These are phyloP conservation scores for Eucalyptus regnans DNA, from an alignment of 345 rosid species.

Conservation along the genomic window DNA sequence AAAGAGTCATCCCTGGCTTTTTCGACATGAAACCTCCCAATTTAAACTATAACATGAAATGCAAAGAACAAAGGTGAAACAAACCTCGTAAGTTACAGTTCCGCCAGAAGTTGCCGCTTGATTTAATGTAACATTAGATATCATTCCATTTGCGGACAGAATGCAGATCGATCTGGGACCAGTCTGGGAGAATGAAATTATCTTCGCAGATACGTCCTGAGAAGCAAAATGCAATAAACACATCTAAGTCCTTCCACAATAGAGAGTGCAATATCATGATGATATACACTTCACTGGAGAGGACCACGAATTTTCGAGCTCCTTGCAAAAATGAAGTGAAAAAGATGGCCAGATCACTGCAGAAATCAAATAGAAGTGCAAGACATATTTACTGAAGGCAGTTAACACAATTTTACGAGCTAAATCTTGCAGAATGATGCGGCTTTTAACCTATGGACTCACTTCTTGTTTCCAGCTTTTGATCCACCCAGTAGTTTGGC, in stretches of 20 bases:
- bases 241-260: neutral
- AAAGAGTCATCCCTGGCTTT: neutral
- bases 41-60: neutral
- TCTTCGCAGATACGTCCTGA: conserved; percentile 53
- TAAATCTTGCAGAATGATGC: neutral
- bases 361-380: neutral
- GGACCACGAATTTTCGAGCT: neutral
- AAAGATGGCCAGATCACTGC: neutral
- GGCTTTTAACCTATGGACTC: neutral
- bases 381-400: neutral
- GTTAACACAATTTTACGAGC: neutral
- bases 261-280: neutral
- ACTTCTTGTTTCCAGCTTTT: neutral
- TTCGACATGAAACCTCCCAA: neutral
- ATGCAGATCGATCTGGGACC: conserved; percentile 53
- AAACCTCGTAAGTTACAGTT: conserved; percentile 67
- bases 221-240: neutral
- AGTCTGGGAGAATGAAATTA: conserved; percentile 62
- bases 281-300: neutral
- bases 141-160: conserved; percentile 61
- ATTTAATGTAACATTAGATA: conserved; percentile 62
- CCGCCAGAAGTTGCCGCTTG: conserved; percentile 62
- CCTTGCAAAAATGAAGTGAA: neutral
- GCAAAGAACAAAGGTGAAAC: neutral
- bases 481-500: neutral